Base-by-base conservation (phyloP, 805 yeast genomes). In the Maudiozyma bulderi region DNA sequence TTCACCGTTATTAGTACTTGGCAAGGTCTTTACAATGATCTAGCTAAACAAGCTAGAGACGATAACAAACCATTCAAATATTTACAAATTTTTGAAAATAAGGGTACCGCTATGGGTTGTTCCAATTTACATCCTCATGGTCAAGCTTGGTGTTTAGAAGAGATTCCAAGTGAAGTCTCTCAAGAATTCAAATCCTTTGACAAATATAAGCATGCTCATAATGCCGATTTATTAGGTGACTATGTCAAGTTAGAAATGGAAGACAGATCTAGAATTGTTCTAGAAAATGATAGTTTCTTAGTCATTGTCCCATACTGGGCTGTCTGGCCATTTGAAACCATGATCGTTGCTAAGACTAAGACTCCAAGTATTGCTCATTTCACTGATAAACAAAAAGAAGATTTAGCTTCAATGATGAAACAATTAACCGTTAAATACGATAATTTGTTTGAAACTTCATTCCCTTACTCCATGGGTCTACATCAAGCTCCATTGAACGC, bases 81-180 rank as follows among this genome's bases (percentile, higher is more conserved):
- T 64, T 65, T 83, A 52, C 89, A 83, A 66, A 80, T 84, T 38
- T 84, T 84, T 60, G 91, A 84, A 62, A 84, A 84, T 62, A 84
- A 84, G 64, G 90, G 90, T 32, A 71, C 80, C 40, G 84, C 86
- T 6, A 84, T 84, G 90, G 90, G 90, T 39, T 84, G 90, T 59
- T 82, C 88, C 3, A 84, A 84, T 59, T 84, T 87, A 2, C 91
- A 84, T 65, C 89, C 90, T 7, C 91, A 84, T 59, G 87, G 90
- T 30, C 91, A 84, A 67, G 86, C 84, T 11, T 84, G 91, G 91
- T 78, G 84, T 64, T 70, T 82, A 48, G 81, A 76, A 53, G 64
- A 72, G 6, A 68, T 82, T 11, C 90, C 91, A 6, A 77, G 77
- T 37, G 89, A 83, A 66, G 85, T 84, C 8, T 72, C 70, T 20